Evolutionary conservation across 2,329 filamentous ascomycete genomes (phyloP).

Genomic region (Juglanconis oblonga): DNA sequence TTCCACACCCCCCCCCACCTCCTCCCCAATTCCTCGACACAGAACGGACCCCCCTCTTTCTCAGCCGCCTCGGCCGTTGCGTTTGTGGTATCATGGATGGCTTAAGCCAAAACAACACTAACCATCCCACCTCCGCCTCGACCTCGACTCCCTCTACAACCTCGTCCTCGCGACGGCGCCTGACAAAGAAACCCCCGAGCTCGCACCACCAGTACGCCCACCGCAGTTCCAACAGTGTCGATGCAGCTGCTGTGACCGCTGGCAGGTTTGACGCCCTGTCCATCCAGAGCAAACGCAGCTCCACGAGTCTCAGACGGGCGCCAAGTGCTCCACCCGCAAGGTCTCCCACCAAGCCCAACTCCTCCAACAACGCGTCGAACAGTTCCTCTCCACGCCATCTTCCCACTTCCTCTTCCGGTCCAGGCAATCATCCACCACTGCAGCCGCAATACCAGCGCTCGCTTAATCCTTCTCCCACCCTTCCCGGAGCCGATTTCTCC

Average conservation of each 20-base stretch:
- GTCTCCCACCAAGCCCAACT: slow-evolving; percentile 41
- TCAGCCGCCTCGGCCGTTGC: slow-evolving; percentile 14
- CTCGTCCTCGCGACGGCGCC: slow-evolving; percentile 54
- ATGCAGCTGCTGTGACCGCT: slow-evolving; percentile 26
- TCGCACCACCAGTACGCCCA: slow-evolving; percentile 40
- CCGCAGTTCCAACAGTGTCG: slow-evolving; percentile 48
- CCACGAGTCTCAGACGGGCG: slow-evolving; percentile 58
- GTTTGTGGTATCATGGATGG: slow-evolving; percentile 42
- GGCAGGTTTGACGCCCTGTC: slow-evolving; percentile 52
- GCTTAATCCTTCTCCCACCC: slow-evolving; percentile 44
- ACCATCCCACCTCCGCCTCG: slow-evolving; percentile 15
- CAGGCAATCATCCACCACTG: slow-evolving; percentile 17
- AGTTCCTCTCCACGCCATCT: slow-evolving; percentile 46
- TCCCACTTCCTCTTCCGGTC: slow-evolving; percentile 26
- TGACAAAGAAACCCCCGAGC: slow-evolving; percentile 61
- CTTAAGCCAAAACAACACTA: slow-evolving; percentile 33
- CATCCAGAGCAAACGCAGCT: slow-evolving; percentile 62
- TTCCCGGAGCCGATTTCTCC: slow-evolving; percentile 44
- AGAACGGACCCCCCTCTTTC: neutral
- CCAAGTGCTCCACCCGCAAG: slow-evolving; percentile 56
- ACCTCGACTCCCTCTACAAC: slow-evolving; percentile 32
- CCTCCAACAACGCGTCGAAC: slow-evolving; percentile 47
- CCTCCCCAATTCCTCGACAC: too few species aligned
- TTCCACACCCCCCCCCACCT: neutral
- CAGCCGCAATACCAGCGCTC: slow-evolving; percentile 30